phyloP scores from a whole-genome alignment of 1,139 yeast genomes.

The Hyphopichia burtonii region DNA sequence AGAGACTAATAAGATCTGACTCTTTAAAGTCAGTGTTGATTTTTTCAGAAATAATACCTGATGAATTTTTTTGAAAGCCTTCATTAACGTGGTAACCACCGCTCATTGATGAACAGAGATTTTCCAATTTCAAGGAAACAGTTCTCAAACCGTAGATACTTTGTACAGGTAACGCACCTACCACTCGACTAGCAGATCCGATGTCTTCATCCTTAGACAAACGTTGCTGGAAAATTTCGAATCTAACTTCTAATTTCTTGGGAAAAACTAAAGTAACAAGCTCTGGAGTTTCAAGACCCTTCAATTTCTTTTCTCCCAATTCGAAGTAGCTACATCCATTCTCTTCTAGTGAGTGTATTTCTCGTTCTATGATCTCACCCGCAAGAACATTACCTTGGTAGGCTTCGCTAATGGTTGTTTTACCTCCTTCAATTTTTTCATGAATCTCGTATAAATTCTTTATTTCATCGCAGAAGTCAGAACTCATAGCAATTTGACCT shows the following conservation, averaged over 20 bases:
- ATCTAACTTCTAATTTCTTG: slow-evolving; percentile 56
- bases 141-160: slow-evolving; percentile 47
- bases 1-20: slow-evolving; percentile 43
- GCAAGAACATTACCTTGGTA: slow-evolving; percentile 60
- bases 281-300: slow-evolving; percentile 95
- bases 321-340: slow-evolving; percentile 70
- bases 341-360: slow-evolving; percentile 62
- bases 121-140: slow-evolving; percentile 50
- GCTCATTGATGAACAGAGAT: slow-evolving; percentile 39
- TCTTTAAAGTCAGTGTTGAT: slow-evolving; percentile 27
- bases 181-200: slow-evolving; percentile 23
- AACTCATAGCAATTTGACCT: slow-evolving; percentile 89
- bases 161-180: slow-evolving; percentile 45
- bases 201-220: slow-evolving; percentile 17
- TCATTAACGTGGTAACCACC: slow-evolving; percentile 29
- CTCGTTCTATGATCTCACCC: slow-evolving; percentile 66
- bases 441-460: slow-evolving; percentile 57
- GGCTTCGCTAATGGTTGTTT: slow-evolving; percentile 47
- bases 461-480: slow-evolving; percentile 77
- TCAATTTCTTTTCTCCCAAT: slow-evolving; percentile 84
- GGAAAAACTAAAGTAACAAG: slow-evolving; percentile 80
- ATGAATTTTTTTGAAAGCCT: slow-evolving; percentile 25
- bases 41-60: slow-evolving; percentile 23
- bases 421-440: slow-evolving; percentile 41
- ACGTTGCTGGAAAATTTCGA: slow-evolving; percentile 40